Evolutionary conservation across 2,329 filamentous ascomycete genomes (phyloP), one percentile per base, ranked within the genome.

Genomic region (Colletotrichum sp.): DNA sequence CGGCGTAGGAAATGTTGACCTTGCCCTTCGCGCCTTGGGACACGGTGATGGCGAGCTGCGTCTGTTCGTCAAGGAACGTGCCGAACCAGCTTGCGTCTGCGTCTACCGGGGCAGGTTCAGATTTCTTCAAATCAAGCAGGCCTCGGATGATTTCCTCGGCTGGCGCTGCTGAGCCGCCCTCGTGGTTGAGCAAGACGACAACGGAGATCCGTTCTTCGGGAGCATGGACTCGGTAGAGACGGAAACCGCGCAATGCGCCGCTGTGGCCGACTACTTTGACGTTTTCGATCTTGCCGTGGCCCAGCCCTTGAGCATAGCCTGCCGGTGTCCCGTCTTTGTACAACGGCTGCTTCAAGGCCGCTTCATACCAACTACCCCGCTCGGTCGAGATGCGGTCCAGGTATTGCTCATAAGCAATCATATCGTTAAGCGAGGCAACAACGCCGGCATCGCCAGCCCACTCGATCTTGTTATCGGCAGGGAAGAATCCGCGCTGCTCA

Each of bases 371-470:
- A 76, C 83, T 85, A 7, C 82, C 26, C 6, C 74, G 59, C 43
- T 86, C 83, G 8, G 78, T 75, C 61, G 78, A 80, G 6, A 79
- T 80, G 39, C 72, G 76, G 68, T 87, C 81, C 16, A 88, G 77
- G 76, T 83, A 85, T 75, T 83, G 81, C 76, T 88, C 86, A 72
- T 87, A 88, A 1, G 84, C 84, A 66, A 87, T 82, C 86, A 88
- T 87, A 77, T 88, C 86, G n/a, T 80, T 78, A 4, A 88, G 82
- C 7, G 85, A 85, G 65, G 85, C 86, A 5, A 84, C 85, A 14
- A 87, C 79, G 9, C 86, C 86, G 7, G 86, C 86, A 79, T 88
- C 86, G 4, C 86, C 86, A 21, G 86, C 82, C 86, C 86, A 88
- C 74, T 88, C 85, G 64, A 88, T 87, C 1, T 81, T 81, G 69